phyloP scores from a whole-genome alignment of 2,329 filamentous ascomycete species.

The Raffaelea arxii region DNA sequence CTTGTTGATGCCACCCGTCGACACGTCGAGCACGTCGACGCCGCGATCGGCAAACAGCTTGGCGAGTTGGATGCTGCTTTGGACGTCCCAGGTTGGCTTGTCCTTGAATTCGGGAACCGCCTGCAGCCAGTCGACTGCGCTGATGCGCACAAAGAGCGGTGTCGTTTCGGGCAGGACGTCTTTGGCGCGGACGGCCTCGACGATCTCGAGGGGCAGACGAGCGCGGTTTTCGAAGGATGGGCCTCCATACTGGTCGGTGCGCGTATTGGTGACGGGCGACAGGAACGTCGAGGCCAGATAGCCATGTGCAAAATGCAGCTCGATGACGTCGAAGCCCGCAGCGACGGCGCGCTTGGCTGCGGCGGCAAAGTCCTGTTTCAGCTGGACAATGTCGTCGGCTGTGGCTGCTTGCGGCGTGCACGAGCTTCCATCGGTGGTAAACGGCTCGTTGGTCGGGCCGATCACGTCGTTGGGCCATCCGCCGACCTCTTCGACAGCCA shows the following conservation, averaged over 20 bases:
- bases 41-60: conserved; percentile 52
- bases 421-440: conserved; percentile 14
- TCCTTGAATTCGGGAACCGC: background rate
- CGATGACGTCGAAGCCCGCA: conserved; percentile 58
- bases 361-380: conserved; percentile 50
- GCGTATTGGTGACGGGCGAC: conserved; percentile 56
- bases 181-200: conserved; percentile 49
- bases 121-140: conserved; percentile 63
- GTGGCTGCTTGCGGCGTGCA: conserved; percentile 40
- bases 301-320: conserved; percentile 69
- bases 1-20: conserved; percentile 54
- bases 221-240: conserved; percentile 63
- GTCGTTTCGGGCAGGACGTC: conserved; percentile 54
- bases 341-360: conserved; percentile 45
- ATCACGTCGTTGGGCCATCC: conserved; percentile 33
- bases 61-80: conserved; percentile 55
- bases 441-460: conserved; percentile 21
- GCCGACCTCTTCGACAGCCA: conserved; percentile 35
- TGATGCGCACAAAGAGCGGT: conserved; percentile 64
- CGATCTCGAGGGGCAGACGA: conserved; percentile 56
- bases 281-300: conserved; percentile 65
- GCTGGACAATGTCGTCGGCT: conserved; percentile 50
- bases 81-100: conserved; percentile 44
- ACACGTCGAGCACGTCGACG: conserved; percentile 67
- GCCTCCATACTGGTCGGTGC: conserved; percentile 60